Conservation (phyloP, 352 stramenopile species). For the Phytophthora foliorum region DNA sequence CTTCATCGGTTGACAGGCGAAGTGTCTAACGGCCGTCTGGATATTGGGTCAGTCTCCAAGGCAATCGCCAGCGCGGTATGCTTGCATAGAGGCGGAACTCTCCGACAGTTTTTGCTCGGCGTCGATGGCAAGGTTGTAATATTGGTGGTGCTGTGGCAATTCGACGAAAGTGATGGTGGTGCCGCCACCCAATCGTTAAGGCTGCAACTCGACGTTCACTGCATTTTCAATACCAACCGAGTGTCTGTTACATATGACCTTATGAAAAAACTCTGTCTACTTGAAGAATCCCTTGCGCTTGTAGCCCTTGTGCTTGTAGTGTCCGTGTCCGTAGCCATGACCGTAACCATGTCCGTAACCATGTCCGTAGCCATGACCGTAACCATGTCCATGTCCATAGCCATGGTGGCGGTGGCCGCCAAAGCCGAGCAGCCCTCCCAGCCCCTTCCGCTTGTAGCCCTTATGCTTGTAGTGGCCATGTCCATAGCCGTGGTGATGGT, state of each 20-base stretch:
- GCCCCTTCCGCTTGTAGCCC: conserved; percentile 1
- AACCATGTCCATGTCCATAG: conserved; percentile 18
- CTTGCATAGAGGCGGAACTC: neutral
- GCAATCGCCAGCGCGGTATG: neutral
- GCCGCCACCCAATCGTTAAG: neutral
- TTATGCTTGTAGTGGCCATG: conserved; percentile 37
- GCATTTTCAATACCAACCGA: conserved; percentile 14
- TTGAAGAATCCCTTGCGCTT: conserved; percentile 46
- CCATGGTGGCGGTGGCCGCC: conserved; percentile 16
- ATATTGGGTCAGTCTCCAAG: neutral
- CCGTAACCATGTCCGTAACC: conserved; percentile 8
- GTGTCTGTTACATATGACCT: neutral
- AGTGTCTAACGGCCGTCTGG: conserved; percentile 21
- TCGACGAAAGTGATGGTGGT: conserved; percentile 5
- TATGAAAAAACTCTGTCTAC: conserved; percentile 5
- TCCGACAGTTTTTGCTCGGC: neutral
- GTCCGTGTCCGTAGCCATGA: conserved; percentile 25
- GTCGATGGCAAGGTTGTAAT: neutral
- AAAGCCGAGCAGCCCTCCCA: conserved; percentile 31
- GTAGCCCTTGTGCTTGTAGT: conserved; percentile 46
- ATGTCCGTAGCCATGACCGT: conserved; percentile 7
- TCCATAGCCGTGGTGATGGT: conserved; percentile 30
- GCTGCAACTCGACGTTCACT: neutral
- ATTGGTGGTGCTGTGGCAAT: neutral
- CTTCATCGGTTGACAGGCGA: conserved; percentile 2